Evolutionary conservation across 805 yeast species (phyloP).

Genomic region (Wickerhamomyces chambardii): DNA sequence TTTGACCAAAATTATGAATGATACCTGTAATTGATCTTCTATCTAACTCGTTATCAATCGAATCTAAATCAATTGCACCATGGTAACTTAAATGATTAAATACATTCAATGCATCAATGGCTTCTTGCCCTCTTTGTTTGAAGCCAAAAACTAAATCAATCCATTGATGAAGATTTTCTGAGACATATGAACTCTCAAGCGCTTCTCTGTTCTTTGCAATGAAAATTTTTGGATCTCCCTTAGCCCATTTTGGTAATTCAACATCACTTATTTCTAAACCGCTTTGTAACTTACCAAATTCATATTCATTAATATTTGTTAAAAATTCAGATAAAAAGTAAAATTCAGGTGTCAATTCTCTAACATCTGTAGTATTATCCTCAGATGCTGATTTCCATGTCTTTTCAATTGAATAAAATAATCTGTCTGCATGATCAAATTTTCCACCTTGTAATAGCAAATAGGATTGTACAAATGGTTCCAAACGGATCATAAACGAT

Average conservation of each 20-base stretch:
- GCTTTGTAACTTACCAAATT: conserved; percentile 64
- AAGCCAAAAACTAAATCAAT: conserved; percentile 78
- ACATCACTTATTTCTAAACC: conserved; percentile 53
- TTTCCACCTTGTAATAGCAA: conserved; percentile 77
- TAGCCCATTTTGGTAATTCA: conserved; percentile 75
- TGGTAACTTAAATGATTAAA: conserved; percentile 80
- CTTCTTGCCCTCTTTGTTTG: conserved; percentile 68
- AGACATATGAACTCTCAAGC: conserved; percentile 73
- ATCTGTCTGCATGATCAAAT: conserved; percentile 82
- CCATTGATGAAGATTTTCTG: conserved; percentile 72
- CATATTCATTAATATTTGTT: conserved; percentile 51
- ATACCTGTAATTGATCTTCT: conserved; percentile 72
- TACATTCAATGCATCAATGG: conserved; percentile 60
- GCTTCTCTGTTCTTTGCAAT: conserved; percentile 75
- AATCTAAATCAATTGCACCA: conserved; percentile 74
- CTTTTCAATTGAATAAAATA: conserved; percentile 65
- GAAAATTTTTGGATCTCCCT: conserved; percentile 66
- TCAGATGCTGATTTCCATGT: conserved; percentile 76
- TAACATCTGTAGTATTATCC: conserved; percentile 80
- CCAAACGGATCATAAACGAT: conserved; percentile 64
- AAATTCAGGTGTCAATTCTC: conserved; percentile 85
- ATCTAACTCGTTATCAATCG: conserved; percentile 65
- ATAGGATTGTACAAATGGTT: conserved; percentile 78
- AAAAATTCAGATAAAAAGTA: conserved; percentile 76
- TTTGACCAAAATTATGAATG: conserved; percentile 89